Conservation (phyloP, 805 yeast genomes). For the Candida tibetensis region DNA sequence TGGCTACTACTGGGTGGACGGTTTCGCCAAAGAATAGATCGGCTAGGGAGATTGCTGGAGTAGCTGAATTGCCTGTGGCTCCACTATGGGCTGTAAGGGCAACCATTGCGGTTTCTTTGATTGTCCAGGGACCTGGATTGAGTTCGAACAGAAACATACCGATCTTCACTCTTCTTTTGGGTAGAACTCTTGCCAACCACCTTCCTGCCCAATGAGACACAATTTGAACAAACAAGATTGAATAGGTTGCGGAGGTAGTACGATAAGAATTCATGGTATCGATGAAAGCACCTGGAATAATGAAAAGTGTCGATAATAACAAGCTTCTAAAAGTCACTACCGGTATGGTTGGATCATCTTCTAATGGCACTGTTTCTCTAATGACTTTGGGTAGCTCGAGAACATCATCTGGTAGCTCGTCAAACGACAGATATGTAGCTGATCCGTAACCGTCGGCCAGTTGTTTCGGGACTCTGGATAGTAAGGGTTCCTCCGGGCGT, state of each 20-base stretch:
- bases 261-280: slow-evolving; percentile 43
- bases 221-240: slow-evolving; percentile 52
- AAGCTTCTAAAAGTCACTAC: slow-evolving; percentile 37
- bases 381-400: slow-evolving; percentile 29
- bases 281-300: slow-evolving; percentile 42
- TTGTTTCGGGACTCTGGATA: too few relatives aligned
- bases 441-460: too few relatives aligned
- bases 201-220: slow-evolving; percentile 47
- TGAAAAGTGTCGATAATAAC: slow-evolving; percentile 30
- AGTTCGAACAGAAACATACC: slow-evolving; percentile 28
- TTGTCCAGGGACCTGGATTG: slow-evolving; percentile 57
- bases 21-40: slow-evolving; percentile 41
- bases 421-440: too few relatives aligned
- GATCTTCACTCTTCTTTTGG: slow-evolving; percentile 22
- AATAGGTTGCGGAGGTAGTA: slow-evolving; percentile 48
- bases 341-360: slow-evolving; percentile 40
- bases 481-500: too few relatives aligned
- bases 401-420: slow-evolving; percentile 16
- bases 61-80: slow-evolving; percentile 52
- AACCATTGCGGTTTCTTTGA: slow-evolving; percentile 52
- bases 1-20: slow-evolving; percentile 36
- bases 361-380: slow-evolving; percentile 34
- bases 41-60: slow-evolving; percentile 46
- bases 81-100: slow-evolving; percentile 52
- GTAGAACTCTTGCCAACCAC: slow-evolving; percentile 43